Base-by-base conservation (phyloP, 345 rosid genomes). In the Pistacia atlantica region DNA sequence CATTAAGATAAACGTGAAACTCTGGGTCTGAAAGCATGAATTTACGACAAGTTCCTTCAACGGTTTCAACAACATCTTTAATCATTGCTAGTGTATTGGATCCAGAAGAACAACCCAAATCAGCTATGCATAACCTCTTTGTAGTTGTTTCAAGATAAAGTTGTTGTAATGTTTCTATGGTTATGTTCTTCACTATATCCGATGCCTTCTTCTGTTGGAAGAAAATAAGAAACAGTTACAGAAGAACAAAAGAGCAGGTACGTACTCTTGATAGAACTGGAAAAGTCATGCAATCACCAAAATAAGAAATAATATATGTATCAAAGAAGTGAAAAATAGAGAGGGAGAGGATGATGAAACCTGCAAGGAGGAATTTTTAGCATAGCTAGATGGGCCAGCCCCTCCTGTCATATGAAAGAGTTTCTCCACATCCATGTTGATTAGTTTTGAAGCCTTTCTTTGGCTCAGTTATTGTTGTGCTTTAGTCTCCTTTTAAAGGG, bases 101-200 rank as follows among this genome's bases (percentile, higher is more conserved):
- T 54, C 89, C 89, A 18, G 87, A 86, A 67, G 91, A 84, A 65
- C 89, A 88, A 8, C 91, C 91, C 80, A 88, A 77, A 78, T 88
- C 91, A 45, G 91, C 91, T 74, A 86, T 76, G 28, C 85, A 84
- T 13, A 88, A 54, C 71, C 83, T 88, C 61, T 76, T 67, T 14
- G 89, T 87, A 49, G 11, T 18, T 20, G 78, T 75, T 33, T 51
- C 66, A 9, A 78, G 69, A 71, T 78, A 86, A 18, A 81, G 85
- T 38, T 83, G 74, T 57, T 77, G 75, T 20, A 88, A 31, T 12
- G 87, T 74, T 64, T 86, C 84, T 71, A 78, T 33, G 13, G 81
- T 72, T 49, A 84, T 76, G 85, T 81, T 80, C 79, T 88, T 88
- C 51, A 84, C 86, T 84, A 79, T 83, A 52, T 88, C 88, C 5